Evolutionary conservation across 495 filamentous ascomycete genomes (phyloP).

Genomic region (Neurospora sp.): DNA sequence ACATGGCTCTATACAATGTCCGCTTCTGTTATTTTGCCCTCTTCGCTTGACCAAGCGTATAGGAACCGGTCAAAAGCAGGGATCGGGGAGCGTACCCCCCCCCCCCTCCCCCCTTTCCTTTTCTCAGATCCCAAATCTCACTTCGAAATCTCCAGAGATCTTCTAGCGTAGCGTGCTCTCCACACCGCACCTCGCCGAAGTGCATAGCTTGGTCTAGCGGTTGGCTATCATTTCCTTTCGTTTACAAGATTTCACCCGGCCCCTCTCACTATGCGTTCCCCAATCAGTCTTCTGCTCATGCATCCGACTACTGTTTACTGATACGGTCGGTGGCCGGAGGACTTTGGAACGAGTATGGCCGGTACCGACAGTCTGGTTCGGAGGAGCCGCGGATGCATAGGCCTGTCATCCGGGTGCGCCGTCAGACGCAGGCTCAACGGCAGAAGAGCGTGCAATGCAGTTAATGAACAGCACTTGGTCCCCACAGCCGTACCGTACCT

Average conservation of each 20-base stretch:
- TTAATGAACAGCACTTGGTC: not conserved
- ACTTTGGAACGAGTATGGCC: not conserved
- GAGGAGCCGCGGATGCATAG: not conserved
- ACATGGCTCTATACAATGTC: not conserved
- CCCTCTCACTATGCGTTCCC: not conserved
- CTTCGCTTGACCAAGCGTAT: not conserved
- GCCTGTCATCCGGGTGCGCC: not conserved
- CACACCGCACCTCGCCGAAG: not conserved
- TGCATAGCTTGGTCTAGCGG: not conserved
- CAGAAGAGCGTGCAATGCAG: not conserved
- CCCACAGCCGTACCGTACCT: not conserved
- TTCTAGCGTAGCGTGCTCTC: not conserved
- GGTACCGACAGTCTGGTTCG: not conserved
- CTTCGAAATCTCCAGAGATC: not conserved
- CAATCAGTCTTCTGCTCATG: not conserved
- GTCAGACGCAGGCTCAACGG: not conserved
- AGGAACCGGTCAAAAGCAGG: not conserved
- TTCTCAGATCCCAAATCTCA: not conserved
- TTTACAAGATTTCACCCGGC: not conserved
- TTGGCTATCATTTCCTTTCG: not conserved
- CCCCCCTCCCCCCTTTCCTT: not conserved
- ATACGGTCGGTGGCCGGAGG: not conserved
- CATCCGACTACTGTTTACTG: not conserved
- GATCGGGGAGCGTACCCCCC: not conserved
- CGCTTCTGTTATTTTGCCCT: not conserved